These are phyloP conservation scores for Aspergillus pseudoviridinutans DNA, from an alignment of 2,329 filamentous ascomycete genomes.

Conservation along the genomic window DNA sequence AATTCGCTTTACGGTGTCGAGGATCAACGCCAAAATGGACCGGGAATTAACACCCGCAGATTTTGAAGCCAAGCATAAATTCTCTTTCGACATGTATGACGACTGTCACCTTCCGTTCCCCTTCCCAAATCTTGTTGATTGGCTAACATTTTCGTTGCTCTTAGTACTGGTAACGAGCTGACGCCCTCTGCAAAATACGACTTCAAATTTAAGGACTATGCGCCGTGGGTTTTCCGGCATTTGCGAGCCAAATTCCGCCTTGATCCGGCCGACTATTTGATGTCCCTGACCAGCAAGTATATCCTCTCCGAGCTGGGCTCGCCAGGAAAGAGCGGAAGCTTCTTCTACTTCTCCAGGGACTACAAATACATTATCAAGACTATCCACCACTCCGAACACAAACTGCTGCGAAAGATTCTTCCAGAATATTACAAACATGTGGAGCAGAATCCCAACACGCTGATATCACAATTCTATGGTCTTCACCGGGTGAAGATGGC, in stretches of 20 bases:
- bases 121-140: neutral
- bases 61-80: slow-evolving; percentile 93
- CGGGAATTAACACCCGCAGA: slow-evolving; percentile 84
- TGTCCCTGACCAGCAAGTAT: slow-evolving; percentile 97
- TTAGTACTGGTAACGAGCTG: slow-evolving; percentile 87
- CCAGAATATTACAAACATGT: slow-evolving; percentile 94
- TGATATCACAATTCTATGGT: slow-evolving; percentile 96
- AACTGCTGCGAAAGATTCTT: slow-evolving; percentile 47
- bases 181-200: slow-evolving; percentile 98
- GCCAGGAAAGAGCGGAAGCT: slow-evolving; percentile 95
- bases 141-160: slow-evolving; percentile 17
- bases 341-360: slow-evolving; percentile 98
- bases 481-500: slow-evolving; percentile 97
- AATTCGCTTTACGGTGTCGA: slow-evolving; percentile 92
- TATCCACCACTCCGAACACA: slow-evolving; percentile 83
- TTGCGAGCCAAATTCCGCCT: slow-evolving; percentile 82
- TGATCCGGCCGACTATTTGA: slow-evolving; percentile 94
- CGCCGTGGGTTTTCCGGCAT: slow-evolving; percentile 98
- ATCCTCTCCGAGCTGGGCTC: slow-evolving; percentile 96
- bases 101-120: slow-evolving; percentile 15
- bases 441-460: slow-evolving; percentile 87
- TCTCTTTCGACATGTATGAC: slow-evolving; percentile 92
- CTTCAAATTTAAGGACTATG: slow-evolving; percentile 99
- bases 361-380: slow-evolving; percentile 99
- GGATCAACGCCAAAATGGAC: slow-evolving; percentile 95